Base-by-base conservation (phyloP, 2,329 filamentous ascomycete species). In the Xylaria sp. region DNA sequence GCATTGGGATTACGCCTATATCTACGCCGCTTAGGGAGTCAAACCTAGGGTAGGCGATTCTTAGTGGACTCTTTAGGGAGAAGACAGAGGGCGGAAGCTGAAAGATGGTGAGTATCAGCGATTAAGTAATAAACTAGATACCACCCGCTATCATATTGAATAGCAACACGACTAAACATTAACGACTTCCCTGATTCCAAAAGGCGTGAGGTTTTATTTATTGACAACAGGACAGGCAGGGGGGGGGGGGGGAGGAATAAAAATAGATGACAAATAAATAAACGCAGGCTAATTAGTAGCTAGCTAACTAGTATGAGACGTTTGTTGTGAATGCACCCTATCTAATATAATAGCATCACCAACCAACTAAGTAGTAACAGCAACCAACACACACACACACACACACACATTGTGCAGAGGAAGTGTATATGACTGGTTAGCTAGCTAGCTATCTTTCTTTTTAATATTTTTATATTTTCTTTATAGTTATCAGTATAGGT, bases 1-100 rank as follows among this genome's bases (percentile, higher is more conserved):
- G 68, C 6, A 58, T 68, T 25, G 69, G 63, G 1, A 60, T 72
- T 25, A 73, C 72, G 16, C 72, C 72, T 27, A 63, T 70, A 5
- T 72, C 70, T 40, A 73, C 72, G 32, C 72, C 72, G 9, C 61
- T 72, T 18, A 60, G 69, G 42, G 72, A 69, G 25, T 67, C 64
- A 42, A 71, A 50, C 42, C 29, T 25, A 10, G 59, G 29, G 21
- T 50, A n/a, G n/a, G n/a, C n/a, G 58, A 50, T 37, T n/a, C 2
- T 35, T 23, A 27, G 27, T 37, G 5, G 27, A 5, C 12, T 29
- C 5, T 13, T 6, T 9, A 35, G 13, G 40, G 1, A 21, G 13
- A 32, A 48, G 50, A 53, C 16, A 9, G 25, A 53, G 27, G 50
- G 4, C 5, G 27, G 29, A 10, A n/a, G 16, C 18, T 53, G 32